Conservation (phyloP, 805 yeast species). For the Lipomyces spencermartinsiae region DNA sequence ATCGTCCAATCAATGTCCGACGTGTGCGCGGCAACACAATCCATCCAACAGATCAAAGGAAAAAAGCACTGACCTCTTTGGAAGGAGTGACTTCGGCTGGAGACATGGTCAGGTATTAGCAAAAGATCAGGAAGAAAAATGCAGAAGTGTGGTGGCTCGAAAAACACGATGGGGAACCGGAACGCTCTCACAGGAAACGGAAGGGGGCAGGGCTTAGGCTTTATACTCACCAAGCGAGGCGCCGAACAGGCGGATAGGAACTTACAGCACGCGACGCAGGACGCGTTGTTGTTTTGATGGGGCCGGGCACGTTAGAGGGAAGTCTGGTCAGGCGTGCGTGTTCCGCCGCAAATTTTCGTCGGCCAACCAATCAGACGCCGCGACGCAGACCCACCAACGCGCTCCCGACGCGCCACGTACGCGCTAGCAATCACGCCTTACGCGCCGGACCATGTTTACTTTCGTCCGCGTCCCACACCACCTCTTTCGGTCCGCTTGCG, state of each 20-base stretch:
- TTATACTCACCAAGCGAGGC: neutral
- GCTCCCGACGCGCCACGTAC: slow-evolving; percentile 20
- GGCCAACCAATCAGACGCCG: slow-evolving; percentile 20
- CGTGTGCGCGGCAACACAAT: neutral
- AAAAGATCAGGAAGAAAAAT: neutral
- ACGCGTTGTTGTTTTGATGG: slow-evolving; percentile 5
- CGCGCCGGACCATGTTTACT: neutral
- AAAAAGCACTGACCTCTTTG: slow-evolving; percentile 28
- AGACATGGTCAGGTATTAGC: slow-evolving; percentile 19
- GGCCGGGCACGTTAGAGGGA: slow-evolving; percentile 9
- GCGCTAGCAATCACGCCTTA: slow-evolving; percentile 6
- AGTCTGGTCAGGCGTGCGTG: neutral
- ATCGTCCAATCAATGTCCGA: neutral
- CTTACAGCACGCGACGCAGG: slow-evolving; percentile 1
- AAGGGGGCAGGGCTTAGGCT: neutral
- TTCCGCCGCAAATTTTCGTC: slow-evolving; percentile 17
- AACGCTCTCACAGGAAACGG: neutral
- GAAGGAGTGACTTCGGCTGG: slow-evolving; percentile 35
- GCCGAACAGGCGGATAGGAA: slow-evolving; percentile 13
- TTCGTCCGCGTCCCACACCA: neutral
- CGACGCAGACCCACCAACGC: slow-evolving; percentile 11
- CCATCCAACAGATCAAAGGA: neutral
- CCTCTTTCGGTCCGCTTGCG: neutral
- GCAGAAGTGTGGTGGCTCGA: neutral
- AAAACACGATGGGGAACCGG: too few species aligned